A percentile compares a stretch with the other conserved stretches of the same genome.
Conservation (phyloP, 2,329 filamentous ascomycete genomes). For the Hypomyces perniciosus region DNA sequence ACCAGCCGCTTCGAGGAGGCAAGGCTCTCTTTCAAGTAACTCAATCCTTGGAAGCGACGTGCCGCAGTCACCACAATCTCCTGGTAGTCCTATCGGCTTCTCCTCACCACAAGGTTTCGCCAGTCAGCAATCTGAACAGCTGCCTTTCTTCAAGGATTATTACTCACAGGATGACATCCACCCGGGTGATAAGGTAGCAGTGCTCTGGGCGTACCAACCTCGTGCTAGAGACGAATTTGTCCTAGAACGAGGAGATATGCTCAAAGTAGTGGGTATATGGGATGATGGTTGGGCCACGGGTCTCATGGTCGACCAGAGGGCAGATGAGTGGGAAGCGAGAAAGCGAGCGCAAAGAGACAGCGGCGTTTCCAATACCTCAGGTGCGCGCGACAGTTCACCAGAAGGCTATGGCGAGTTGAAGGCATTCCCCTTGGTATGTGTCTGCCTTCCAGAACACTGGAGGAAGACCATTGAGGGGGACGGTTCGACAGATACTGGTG, state of each 20-base stretch:
- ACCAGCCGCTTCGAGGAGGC: constrained; percentile 58
- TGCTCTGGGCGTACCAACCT: constrained; percentile 94
- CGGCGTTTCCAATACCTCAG: constrained; percentile 79
- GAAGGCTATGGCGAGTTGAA: constrained; percentile 76
- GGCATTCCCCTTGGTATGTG: constrained; percentile 93
- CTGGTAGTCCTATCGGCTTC: constrained; percentile 63
- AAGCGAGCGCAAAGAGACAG: constrained; percentile 81
- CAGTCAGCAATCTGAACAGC: constrained; percentile 90
- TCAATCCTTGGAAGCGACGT: constrained; percentile 68
- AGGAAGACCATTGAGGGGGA: constrained; percentile 93
- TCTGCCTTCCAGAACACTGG: constrained; percentile 94
- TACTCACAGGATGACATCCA: constrained; percentile 97
- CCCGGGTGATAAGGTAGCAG: constrained; percentile 80
- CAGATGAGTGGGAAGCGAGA: constrained; percentile 81
- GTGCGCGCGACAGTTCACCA: constrained; percentile 55
- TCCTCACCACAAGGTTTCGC: constrained; percentile 79
- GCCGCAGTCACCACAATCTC: constrained; percentile 69
- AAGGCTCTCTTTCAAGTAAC: constrained; percentile 83
- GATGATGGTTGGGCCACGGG: constrained; percentile 98
- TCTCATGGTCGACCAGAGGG: constrained; percentile 71
- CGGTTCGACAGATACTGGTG: constrained; percentile 59
- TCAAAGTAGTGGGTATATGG: constrained; percentile 98
- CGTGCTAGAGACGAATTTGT: constrained; percentile 90
- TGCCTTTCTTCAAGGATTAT: constrained; percentile 97
- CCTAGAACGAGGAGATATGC: constrained; percentile 91